Percentiles rank a stretch among this genome's conserved stretches.
Conservation (phyloP, 2,329 filamentous ascomycete genomes). For the Sporothrix pallida region DNA sequence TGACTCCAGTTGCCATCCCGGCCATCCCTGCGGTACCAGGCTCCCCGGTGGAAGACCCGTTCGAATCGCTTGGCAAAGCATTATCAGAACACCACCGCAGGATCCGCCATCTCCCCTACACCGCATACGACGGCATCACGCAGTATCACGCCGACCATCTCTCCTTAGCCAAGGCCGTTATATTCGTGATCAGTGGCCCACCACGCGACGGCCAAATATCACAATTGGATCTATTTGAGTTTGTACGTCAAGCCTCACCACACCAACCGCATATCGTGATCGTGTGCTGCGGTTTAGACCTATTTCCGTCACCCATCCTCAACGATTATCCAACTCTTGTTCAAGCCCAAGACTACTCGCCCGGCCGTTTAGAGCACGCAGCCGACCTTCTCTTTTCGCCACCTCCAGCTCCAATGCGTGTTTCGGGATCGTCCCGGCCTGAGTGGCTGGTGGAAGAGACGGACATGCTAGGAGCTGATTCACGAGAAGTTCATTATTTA, state of each 20-base stretch:
- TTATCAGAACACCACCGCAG: conserved; percentile 64
- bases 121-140: conserved; percentile 67
- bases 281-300: conserved; percentile 55
- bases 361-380: conserved; percentile 55
- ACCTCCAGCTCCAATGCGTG: conserved; percentile 33
- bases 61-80: conserved; percentile 71
- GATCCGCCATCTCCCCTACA: conserved; percentile 75
- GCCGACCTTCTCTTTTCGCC: conserved; percentile 58
- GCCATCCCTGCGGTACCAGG: conserved; percentile 49
- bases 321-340: conserved; percentile 57
- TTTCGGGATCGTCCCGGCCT: conserved; percentile 44
- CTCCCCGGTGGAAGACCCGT: conserved; percentile 63
- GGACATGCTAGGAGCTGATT: conserved; percentile 47
- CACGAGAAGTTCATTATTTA: conserved; percentile 51
- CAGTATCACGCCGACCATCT: conserved; percentile 68
- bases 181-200: conserved; percentile 65
- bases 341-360: conserved; percentile 56
- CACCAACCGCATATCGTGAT: conserved; percentile 59
- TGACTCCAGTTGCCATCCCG: conserved; percentile 63
- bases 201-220: conserved; percentile 55
- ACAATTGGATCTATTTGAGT: conserved; percentile 56
- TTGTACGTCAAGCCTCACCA: conserved; percentile 26
- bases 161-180: conserved; percentile 61
- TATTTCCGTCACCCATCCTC: conserved; percentile 48
- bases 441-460: conserved; percentile 53